Evolutionary conservation across 208 protist genomes (phyloP).

Genomic region (Entamoeba histolytica): DNA sequence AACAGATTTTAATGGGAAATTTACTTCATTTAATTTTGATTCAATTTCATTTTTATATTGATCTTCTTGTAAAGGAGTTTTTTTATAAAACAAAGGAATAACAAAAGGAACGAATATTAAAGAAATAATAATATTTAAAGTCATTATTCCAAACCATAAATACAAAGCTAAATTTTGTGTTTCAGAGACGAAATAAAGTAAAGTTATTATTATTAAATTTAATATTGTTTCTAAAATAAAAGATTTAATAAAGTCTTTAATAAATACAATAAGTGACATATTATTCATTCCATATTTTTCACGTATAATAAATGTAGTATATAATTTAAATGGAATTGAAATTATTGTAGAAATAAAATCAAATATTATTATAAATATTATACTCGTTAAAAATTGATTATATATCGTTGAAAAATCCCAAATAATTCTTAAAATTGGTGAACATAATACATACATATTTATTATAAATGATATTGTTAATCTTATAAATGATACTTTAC

Average conservation of each 20-base stretch:
- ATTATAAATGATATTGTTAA: background rate
- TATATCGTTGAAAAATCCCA: background rate
- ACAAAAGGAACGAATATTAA: background rate
- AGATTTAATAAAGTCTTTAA: background rate
- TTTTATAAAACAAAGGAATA: background rate
- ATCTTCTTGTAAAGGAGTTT: background rate
- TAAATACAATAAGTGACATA: background rate
- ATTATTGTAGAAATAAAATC: background rate
- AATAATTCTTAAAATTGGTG: background rate
- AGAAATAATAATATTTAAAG: background rate
- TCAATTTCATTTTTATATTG: background rate
- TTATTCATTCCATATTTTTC: background rate
- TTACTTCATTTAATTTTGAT: too few species aligned
- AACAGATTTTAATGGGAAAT: background rate
- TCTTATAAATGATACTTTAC: background rate
- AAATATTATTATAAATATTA: background rate
- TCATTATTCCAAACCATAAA: background rate
- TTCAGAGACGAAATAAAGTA: background rate
- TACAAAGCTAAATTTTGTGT: background rate
- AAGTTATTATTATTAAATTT: background rate
- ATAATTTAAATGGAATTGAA: background rate
- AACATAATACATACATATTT: background rate
- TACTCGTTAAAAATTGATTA: background rate
- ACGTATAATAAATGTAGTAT: background rate
- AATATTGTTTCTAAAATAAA: background rate